A percentile compares a stretch with the other conserved stretches of the same genome.
Evolutionary conservation across 805 yeast genomes (phyloP).

Genomic region (Zygosaccharomyces rouxii): DNA sequence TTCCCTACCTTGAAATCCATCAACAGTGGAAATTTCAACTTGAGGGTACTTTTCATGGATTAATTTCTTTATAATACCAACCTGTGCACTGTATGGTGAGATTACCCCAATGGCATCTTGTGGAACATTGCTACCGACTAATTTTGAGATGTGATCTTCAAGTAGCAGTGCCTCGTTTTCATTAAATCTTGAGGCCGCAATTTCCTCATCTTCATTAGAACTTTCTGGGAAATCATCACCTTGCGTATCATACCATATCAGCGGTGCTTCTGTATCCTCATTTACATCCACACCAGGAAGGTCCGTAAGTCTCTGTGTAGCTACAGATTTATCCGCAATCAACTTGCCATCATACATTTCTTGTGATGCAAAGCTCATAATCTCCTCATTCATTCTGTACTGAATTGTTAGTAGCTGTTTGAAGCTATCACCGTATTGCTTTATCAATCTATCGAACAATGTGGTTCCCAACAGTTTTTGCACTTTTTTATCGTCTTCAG

Average conservation of each 20-base stretch:
- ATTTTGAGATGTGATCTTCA: conserved; percentile 47
- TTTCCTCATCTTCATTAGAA: conserved; percentile 32
- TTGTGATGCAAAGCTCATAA: conserved; percentile 74
- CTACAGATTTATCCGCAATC: conserved; percentile 58
- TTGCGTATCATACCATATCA: conserved; percentile 89
- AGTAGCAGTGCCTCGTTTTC: conserved; percentile 71
- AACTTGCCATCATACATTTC: conserved; percentile 61
- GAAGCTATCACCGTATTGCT: conserved; percentile 43
- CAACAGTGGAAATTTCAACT: conserved; percentile 84
- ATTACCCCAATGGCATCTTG: conserved; percentile 71
- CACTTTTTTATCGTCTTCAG: conserved; percentile 40
- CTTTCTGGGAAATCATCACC: conserved; percentile 78
- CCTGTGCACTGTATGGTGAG: conserved; percentile 90
- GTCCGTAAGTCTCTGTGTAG: conserved; percentile 49
- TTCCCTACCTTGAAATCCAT: conserved; percentile 96
- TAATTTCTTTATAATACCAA: conserved; percentile 49
- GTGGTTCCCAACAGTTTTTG: conserved; percentile 55
- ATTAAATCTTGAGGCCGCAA: conserved; percentile 61
- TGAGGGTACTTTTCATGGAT: conserved; percentile 39
- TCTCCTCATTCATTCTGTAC: conserved; percentile 77
- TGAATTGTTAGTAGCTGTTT: conserved; percentile 66
- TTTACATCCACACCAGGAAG: conserved; percentile 45
- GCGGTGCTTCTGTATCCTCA: conserved; percentile 53
- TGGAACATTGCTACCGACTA: conserved; percentile 50
- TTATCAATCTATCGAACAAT: conserved; percentile 72